Base-by-base conservation (phyloP, 2,329 filamentous ascomycete genomes). In the Botryosphaeria dothidea region DNA sequence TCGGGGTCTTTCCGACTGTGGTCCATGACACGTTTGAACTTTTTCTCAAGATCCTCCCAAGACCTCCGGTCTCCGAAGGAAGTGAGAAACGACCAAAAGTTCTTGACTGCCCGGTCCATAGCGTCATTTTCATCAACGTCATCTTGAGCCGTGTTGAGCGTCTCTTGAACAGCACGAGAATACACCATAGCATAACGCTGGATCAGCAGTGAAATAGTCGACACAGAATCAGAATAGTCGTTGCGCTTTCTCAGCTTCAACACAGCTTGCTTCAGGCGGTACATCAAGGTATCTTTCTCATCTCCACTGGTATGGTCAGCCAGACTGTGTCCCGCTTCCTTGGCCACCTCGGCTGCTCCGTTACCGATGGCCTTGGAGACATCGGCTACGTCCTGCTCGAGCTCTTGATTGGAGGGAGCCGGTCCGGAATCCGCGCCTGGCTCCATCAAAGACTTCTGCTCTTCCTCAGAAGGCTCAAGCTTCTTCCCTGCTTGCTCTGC, bases 211-310 rank as follows among this genome's bases (percentile, higher is more conserved):
- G 91, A 87, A 34, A 98, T 77, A 0, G 89, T 92, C 0, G 91
- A 92, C 0, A 97, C 92, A 0, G 93, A 97, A 54, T 93, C 88
- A 0, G 90, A 88, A 75, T 98, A 98, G 74, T 97, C 92, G 7
- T 85, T 86, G 60, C 91, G 88, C 71, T 92, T 85, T 7, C 91
- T 85, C 15, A 98, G 84, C 43, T 90, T 91, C 15, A 86, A 70
- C 3, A 98, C 88, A 0, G 90, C 88, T 71, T 90, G 83, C 76
- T 93, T 94, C 57, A 98, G 80, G 5, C 93, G 88, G 69, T 88
- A 84, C 5, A 94, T 72, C 64, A 98, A 79, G 0, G 91, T 88
- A 45, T 92, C 85, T 65, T 87, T 88, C 72, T 96, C 90, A 3
- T 90, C 87, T 2, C 90, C 90, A 0, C 84, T 83, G 3, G 94